These are phyloP conservation scores for Monosporascus sp. DNA, from an alignment of 2,329 filamentous ascomycete genomes.

Conservation along the genomic window DNA sequence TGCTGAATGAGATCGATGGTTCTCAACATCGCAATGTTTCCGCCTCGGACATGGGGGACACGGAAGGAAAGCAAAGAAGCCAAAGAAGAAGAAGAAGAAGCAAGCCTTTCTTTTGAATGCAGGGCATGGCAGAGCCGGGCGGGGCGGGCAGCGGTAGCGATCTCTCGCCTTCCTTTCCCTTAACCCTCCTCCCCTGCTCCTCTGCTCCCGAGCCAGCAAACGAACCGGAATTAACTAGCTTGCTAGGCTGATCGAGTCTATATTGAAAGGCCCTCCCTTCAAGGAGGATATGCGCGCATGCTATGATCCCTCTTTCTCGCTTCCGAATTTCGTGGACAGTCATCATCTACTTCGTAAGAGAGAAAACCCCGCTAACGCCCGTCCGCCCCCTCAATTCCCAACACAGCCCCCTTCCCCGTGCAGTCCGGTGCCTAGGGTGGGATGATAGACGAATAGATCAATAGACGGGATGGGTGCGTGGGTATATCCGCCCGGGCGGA, in stretches of 20 bases:
- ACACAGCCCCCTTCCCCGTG: background rate
- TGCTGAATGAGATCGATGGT: no score
- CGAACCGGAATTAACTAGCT: background rate
- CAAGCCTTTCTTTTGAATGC: no score
- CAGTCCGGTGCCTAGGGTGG: background rate
- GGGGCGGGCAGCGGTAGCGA: no score
- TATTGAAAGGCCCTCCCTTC: no score
- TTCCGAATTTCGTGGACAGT: background rate
- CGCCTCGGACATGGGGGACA: no score
- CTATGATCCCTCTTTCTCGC: background rate
- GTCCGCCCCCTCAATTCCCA: no score
- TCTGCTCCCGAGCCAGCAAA: slow-evolving; percentile 2
- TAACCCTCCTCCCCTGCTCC: background rate
- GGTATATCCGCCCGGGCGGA: background rate
- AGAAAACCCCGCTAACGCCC: background rate
- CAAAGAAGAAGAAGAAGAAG: no score
- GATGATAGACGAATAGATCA: background rate
- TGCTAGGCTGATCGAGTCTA: no score
- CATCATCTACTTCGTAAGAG: background rate
- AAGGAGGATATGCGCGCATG: background rate
- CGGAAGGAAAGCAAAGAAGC: no score
- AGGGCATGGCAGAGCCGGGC: no score
- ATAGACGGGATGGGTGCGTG: background rate
- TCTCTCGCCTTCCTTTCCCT: background rate
- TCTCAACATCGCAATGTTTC: no score